phyloP scores from a whole-genome alignment of 345 rosid genomes.

The Murraya koenigii region DNA sequence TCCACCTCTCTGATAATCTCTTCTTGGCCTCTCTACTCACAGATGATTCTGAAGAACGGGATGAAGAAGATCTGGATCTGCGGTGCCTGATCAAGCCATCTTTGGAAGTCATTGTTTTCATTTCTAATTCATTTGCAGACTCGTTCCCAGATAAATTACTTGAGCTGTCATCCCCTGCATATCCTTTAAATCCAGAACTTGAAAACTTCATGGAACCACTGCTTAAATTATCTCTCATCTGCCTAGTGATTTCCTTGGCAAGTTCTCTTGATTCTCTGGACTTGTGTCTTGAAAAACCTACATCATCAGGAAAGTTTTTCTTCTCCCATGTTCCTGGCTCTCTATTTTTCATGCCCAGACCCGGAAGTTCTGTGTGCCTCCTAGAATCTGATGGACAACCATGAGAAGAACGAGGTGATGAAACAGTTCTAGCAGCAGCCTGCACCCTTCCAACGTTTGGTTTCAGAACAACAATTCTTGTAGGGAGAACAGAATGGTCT shows the following conservation, averaged over 20 bases:
- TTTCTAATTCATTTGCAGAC: constrained; percentile 67
- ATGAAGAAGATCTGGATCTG: constrained; percentile 38
- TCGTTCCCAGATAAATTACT: constrained; percentile 61
- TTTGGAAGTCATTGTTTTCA: constrained; percentile 38
- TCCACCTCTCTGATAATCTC: constrained; percentile 98
- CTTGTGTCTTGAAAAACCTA: constrained; percentile 47
- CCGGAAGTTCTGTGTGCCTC: constrained; percentile 31
- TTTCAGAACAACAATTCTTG: constrained; percentile 88
- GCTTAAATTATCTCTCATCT: constrained; percentile 48
- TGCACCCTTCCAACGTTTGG: constrained; percentile 68
- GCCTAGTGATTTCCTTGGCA: constrained; percentile 60
- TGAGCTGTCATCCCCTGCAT: constrained; percentile 81
- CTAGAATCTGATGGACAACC: constrained; percentile 45
- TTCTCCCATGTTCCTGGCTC: constrained; percentile 33
- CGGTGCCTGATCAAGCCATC: constrained; percentile 40
- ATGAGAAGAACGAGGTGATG: constrained; percentile 52
- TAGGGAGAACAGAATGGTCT: constrained; percentile 39
- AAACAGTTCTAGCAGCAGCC: constrained; percentile 38
- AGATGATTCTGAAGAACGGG: constrained; percentile 59
- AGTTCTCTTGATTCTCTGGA: constrained; percentile 67
- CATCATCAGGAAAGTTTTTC: constrained; percentile 45
- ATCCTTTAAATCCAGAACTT: constrained; percentile 54
- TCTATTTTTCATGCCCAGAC: constrained; percentile 37
- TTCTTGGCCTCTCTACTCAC: constrained; percentile 82
- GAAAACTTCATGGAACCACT: constrained; percentile 42